Evolutionary conservation across 2,329 filamentous ascomycete genomes (phyloP).

Genomic region (Beauveria rudraprayagi): DNA sequence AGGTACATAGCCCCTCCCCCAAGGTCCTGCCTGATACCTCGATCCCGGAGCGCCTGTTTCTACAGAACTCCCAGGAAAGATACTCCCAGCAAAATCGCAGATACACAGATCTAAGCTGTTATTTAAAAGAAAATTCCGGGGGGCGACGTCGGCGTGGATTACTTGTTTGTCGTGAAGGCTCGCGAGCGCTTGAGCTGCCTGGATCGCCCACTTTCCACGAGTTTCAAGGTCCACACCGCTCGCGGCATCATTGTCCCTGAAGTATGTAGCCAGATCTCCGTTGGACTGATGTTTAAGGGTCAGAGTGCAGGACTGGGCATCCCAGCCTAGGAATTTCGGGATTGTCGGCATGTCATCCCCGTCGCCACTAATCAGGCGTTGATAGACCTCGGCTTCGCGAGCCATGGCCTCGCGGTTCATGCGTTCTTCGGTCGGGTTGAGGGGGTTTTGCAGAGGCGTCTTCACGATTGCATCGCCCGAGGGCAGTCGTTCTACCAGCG

Average conservation of each 20-base stretch:
- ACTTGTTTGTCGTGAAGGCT: constrained; percentile 28
- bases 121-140: constrained; percentile 31
- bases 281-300: constrained; percentile 21
- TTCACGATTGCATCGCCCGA: constrained; percentile 18
- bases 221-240: constrained; percentile 8
- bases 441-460: constrained; percentile 17
- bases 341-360: constrained; percentile 13
- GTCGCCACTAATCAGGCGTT: constrained; percentile 14
- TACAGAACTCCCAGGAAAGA: constrained; percentile 19
- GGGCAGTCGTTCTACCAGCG: constrained; percentile 17
- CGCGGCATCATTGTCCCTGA: constrained; percentile 10
- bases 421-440: background rate
- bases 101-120: constrained; percentile 26
- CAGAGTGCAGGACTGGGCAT: constrained; percentile 17
- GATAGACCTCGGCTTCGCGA: constrained; percentile 20
- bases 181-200: constrained; percentile 25
- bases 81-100: constrained; percentile 28
- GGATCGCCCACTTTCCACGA: constrained; percentile 22
- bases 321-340: constrained; percentile 17
- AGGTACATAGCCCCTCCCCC: constrained; percentile 18
- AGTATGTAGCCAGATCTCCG: constrained; percentile 19
- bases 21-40: constrained; percentile 18
- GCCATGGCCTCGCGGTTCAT: constrained; percentile 15
- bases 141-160: constrained; percentile 32
- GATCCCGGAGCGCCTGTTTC: constrained; percentile 15